phyloP scores from a whole-genome alignment of 202 grass and related monocot species.

The Setaria viridis region DNA sequence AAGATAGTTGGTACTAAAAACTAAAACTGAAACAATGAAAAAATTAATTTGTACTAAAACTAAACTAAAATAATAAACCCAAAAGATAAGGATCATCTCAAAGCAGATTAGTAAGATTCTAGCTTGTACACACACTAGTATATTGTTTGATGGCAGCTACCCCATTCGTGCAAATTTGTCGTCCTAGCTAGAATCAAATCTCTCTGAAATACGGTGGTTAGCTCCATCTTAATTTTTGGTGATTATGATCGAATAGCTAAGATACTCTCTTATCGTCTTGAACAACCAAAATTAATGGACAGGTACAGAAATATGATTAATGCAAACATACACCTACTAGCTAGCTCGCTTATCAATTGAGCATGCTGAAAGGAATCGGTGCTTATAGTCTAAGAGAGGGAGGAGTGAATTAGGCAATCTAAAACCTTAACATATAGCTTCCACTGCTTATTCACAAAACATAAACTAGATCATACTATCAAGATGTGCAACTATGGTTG shows the following conservation, averaged over 20 bases:
- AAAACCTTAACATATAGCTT: too few relatives aligned
- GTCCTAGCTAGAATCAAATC: constrained; percentile 25
- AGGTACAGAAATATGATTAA: neutral
- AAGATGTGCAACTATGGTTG: too few relatives aligned
- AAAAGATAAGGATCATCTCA: constrained; percentile 5
- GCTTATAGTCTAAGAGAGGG: too few relatives aligned
- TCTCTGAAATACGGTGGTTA: constrained; percentile 31
- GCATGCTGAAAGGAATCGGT: neutral
- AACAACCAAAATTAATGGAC: neutral
- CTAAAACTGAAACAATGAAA: neutral
- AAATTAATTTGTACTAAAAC: neutral
- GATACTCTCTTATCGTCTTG: constrained; percentile 10
- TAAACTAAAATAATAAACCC: neutral
- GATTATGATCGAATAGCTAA: neutral
- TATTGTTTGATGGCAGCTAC: neutral
- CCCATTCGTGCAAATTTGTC: constrained; percentile 33
- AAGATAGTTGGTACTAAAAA: neutral
- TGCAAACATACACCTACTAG: neutral
- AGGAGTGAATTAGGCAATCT: too few relatives aligned
- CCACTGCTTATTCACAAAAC: too few relatives aligned
- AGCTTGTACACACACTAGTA: neutral
- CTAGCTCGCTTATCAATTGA: neutral
- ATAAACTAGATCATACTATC: too few relatives aligned
- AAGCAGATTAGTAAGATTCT: neutral
- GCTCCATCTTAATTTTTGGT: neutral